Evolutionary conservation across 2,329 filamentous ascomycete genomes (phyloP).

Genomic region (Penicillium sp.): DNA sequence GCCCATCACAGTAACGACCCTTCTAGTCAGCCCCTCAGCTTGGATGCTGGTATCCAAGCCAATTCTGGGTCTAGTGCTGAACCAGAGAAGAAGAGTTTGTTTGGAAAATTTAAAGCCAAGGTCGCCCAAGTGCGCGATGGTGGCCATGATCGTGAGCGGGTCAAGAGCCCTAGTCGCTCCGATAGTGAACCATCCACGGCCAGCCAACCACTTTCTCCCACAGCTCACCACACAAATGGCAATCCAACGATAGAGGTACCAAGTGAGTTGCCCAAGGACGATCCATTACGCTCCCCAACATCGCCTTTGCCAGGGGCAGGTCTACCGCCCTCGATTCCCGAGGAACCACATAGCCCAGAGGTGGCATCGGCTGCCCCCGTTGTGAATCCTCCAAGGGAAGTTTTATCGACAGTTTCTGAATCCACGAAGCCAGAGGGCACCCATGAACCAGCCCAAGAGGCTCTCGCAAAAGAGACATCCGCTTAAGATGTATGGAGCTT

Average conservation of each 20-base stretch:
- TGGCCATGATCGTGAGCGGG: conserved; percentile 55
- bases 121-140: conserved; percentile 57
- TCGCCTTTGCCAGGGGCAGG: conserved; percentile 33
- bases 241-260: conserved; percentile 27
- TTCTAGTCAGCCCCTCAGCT: conserved; percentile 35
- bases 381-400: conserved; percentile 8
- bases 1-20: conserved; percentile 44
- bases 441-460: conserved; percentile 5
- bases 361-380: conserved; percentile 12
- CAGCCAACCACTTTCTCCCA: conserved; percentile 38
- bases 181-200: conserved; percentile 36
- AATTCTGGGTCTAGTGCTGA: conserved; percentile 33
- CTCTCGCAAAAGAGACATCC: conserved; percentile 4
- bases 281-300: conserved; percentile 24
- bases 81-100: conserved; percentile 59
- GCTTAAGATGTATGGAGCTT: background rate
- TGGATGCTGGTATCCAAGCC: conserved; percentile 42
- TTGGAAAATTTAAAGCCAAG: conserved; percentile 67
- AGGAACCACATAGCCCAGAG: conserved; percentile 35
- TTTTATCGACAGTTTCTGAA: background rate
- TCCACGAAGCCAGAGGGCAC: background rate
- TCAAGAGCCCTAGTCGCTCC: conserved; percentile 51
- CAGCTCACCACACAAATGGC: conserved; percentile 23
- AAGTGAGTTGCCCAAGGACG: conserved; percentile 23
- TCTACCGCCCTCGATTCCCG: conserved; percentile 34